Percentiles rank a stretch among this genome's conserved stretches.
Conservation (phyloP, 2,329 filamentous ascomycete species). For the Fusarium sambucinum region DNA sequence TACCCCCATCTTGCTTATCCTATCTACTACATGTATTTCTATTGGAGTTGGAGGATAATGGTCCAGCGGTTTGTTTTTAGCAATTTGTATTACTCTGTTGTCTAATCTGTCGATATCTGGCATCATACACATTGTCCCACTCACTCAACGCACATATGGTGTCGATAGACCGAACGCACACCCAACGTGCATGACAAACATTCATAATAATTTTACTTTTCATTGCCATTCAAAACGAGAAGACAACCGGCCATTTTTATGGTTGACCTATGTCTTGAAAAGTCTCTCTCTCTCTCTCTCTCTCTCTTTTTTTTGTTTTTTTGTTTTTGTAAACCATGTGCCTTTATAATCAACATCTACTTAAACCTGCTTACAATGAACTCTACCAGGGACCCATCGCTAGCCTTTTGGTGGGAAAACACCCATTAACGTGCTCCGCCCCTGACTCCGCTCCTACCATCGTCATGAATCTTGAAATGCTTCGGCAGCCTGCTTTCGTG, state of each 20-base stretch:
- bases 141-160: constrained; percentile 13
- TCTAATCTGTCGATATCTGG: constrained; percentile 14
- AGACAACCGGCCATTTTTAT: constrained; percentile 2
- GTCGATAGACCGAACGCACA: not conserved
- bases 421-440: constrained; percentile 51
- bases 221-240: not conserved
- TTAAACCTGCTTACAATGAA: constrained; percentile 49
- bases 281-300: too few species aligned
- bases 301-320: not conserved
- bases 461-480: constrained; percentile 48
- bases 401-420: constrained; percentile 51
- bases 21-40: constrained; percentile 14
- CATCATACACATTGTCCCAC: constrained; percentile 6
- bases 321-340: constrained; percentile 39
- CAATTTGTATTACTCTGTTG: constrained; percentile 11
- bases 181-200: not conserved
- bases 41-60: constrained; percentile 34
- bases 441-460: constrained; percentile 49
- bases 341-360: constrained; percentile 48
- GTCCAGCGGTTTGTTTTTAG: constrained; percentile 34
- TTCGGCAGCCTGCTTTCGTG: constrained; percentile 34
- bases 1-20: constrained; percentile 43
- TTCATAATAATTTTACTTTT: constrained; percentile 14
- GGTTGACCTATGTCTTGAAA: constrained; percentile 1
- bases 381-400: constrained; percentile 48